A percentile compares a stretch with the other conserved stretches of the same genome.
Evolutionary conservation across 805 yeast genomes (phyloP).

Genomic region (Pichia californica): DNA sequence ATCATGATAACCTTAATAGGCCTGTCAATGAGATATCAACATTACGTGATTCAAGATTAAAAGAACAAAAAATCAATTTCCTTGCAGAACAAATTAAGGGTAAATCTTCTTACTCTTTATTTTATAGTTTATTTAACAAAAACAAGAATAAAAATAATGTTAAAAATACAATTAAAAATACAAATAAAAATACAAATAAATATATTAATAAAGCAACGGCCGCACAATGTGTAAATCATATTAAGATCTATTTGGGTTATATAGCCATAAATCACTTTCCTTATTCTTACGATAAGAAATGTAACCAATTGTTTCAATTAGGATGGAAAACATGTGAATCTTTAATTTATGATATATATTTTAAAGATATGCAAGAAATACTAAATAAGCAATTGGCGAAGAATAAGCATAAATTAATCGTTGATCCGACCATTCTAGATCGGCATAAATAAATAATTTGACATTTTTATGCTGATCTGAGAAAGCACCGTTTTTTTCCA

Average conservation of each 20-base stretch:
- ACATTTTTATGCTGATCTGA: too few relatives aligned
- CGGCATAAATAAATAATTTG: not conserved
- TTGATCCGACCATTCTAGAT: not conserved
- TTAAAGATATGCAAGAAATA: constrained; percentile 1
- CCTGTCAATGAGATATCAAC: not conserved
- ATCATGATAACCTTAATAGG: not conserved
- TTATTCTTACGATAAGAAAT: not conserved
- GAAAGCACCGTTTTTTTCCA: too few relatives aligned
- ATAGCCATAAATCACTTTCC: not conserved
- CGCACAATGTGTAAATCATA: too few relatives aligned
- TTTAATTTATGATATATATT: not conserved
- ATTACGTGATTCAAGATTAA: not conserved
- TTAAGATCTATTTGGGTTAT: constrained; percentile 1
- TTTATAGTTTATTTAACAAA: not conserved
- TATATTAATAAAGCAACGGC: too few relatives aligned
- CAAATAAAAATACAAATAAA: too few relatives aligned
- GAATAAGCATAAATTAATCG: not conserved
- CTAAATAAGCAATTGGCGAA: not conserved
- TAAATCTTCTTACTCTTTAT: not conserved
- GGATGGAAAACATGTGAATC: constrained; percentile 1
- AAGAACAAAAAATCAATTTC: not conserved
- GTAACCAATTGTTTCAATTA: not conserved
- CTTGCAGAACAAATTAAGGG: not conserved
- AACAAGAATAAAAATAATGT: not conserved
- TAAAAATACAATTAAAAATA: too few relatives aligned